phyloP scores from a whole-genome alignment of 352 stramenopile species.

The Globisporangium camurandrum region DNA sequence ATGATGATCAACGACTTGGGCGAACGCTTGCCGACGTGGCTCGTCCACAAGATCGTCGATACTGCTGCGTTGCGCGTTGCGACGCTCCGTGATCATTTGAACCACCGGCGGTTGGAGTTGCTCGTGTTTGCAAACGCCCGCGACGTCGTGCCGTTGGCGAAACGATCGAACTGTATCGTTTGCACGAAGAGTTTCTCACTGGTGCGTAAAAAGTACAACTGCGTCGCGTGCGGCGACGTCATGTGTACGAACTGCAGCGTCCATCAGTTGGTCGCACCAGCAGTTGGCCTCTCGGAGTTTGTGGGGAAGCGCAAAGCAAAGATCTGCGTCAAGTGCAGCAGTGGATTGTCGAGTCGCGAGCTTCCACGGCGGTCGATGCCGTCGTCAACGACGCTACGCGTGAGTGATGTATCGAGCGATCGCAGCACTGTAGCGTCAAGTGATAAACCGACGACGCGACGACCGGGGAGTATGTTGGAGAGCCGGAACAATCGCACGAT shows the following conservation, averaged over 20 bases:
- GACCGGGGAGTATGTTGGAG: slow-evolving; percentile 10
- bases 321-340: slow-evolving; percentile 76
- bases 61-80: slow-evolving; percentile 63
- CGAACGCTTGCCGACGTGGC: slow-evolving; percentile 66
- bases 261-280: slow-evolving; percentile 61
- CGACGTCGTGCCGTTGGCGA: slow-evolving; percentile 64
- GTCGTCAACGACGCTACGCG: slow-evolving; percentile 15
- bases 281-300: slow-evolving; percentile 33
- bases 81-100: slow-evolving; percentile 72
- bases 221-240: slow-evolving; percentile 68
- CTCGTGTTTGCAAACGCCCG: slow-evolving; percentile 56
- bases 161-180: slow-evolving; percentile 70
- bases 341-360: slow-evolving; percentile 42
- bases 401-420: slow-evolving; percentile 19
- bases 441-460: slow-evolving; percentile 8
- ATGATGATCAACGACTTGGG: slow-evolving; percentile 82
- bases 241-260: slow-evolving; percentile 79
- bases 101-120: slow-evolving; percentile 64
- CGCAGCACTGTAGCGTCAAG: slow-evolving; percentile 16
- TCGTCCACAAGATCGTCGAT: slow-evolving; percentile 80
- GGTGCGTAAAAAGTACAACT: slow-evolving; percentile 84
- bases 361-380: slow-evolving; percentile 39
- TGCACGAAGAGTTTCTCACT: slow-evolving; percentile 81
- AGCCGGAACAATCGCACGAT: slow-evolving; percentile 18
- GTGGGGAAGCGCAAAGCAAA: slow-evolving; percentile 62